Conservation (phyloP, 2,329 filamentous ascomycete genomes). For the Pezicula carpinea region DNA sequence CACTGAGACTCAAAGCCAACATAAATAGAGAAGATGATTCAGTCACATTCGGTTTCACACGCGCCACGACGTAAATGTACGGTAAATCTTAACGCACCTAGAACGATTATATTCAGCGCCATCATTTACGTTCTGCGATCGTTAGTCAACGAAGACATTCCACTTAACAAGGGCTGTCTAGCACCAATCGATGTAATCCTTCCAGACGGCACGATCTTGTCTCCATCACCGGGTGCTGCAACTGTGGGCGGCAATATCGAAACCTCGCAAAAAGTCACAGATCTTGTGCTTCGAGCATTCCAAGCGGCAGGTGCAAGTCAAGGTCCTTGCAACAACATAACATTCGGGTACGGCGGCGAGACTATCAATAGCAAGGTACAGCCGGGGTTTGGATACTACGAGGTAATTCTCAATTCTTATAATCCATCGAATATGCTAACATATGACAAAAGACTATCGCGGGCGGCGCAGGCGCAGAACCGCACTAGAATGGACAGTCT, state of each 20-base stretch:
- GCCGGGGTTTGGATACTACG: conserved; percentile 67
- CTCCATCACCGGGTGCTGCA: conserved; percentile 66
- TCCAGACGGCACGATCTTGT: conserved; percentile 64
- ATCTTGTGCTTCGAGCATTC: conserved; percentile 75
- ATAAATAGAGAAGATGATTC: too few species aligned
- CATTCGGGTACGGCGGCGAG: conserved; percentile 71
- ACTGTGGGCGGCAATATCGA: conserved; percentile 77
- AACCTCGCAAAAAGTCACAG: conserved; percentile 71
- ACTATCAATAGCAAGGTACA: conserved; percentile 21
- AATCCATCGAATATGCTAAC: too few species aligned
- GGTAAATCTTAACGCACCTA: conserved; percentile 75
- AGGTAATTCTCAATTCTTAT: too few species aligned
- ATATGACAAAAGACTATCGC: conserved; percentile 65
- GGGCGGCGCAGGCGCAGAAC: conserved; percentile 67
- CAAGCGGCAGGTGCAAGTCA: conserved; percentile 70
- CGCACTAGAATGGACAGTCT: conserved; percentile 64
- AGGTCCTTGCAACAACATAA: conserved; percentile 76
- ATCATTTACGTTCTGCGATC: conserved; percentile 80
- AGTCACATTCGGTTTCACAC: too few species aligned
- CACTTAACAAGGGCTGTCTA: conserved; percentile 77
- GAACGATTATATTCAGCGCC: conserved; percentile 73
- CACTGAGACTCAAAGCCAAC: too few species aligned
- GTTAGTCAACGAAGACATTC: conserved; percentile 73
- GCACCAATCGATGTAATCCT: conserved; percentile 67
- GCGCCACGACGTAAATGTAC: too few species aligned